Base-by-base conservation (phyloP, 306 rosid species). In the Fagus sylvatica region DNA sequence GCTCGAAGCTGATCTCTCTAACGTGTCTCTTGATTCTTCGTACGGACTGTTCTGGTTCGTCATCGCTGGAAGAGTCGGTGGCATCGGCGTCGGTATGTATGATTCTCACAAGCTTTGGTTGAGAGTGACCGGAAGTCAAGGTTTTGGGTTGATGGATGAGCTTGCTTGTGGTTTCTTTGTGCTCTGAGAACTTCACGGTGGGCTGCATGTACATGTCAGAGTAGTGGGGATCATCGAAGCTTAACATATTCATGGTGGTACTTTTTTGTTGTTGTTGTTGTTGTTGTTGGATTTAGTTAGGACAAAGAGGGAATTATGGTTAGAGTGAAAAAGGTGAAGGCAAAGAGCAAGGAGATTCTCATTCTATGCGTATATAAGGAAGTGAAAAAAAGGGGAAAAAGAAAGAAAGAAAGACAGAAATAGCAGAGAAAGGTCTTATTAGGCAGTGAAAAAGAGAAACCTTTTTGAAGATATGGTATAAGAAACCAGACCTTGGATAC, bases 21-120 rank as follows among this genome's bases (percentile, higher is more conserved):
- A 89, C 80, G 57, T 86, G 82, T 53, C 83, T 84, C 55, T 78
- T 90, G 36, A 76, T 74, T 74, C 70, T 82, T 6, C 69, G 56
- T 2, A 57, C 81, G 17, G 7, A 6, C 43, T 9, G 48, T 10
- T 69, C 71, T n/a, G n/a, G 54, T 12, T 66, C 85, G 3, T 87
- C 96, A 48, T 90, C 91, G 60, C 87, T 53, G 76, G 96, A 91
- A 8, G 96, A 88, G 42, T 93, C 96, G 1, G 98, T 93, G 48
- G 96, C 94, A 10, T 93, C 89, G 41, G 82, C 86, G 74, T 93
- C 98, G 15, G 98, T 85, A 81, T 80, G 72, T n/a, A 90, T 93
- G 87, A 93, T 81, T 69, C 93, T 83, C 28, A 93, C 78, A 32
- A 88, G 77, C 82, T 81, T 90, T 9, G 76, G 82, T 5, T 60